Base-by-base conservation (phyloP, 2,329 filamentous ascomycete species). In the Fusarium concolor region DNA sequence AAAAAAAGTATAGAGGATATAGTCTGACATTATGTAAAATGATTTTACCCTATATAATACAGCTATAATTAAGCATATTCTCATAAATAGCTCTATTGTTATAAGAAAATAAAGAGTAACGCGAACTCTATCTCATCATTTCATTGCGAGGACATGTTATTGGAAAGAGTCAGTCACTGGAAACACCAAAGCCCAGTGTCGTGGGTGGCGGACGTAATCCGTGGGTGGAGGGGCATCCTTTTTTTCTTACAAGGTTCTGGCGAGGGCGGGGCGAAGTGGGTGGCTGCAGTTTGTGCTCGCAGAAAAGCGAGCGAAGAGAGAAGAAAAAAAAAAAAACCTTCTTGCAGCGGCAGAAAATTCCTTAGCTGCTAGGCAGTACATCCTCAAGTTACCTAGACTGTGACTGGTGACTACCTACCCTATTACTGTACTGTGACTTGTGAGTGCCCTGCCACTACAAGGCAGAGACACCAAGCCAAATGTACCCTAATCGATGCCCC, bases 401-500 rank as follows among this genome's bases (percentile, higher is more conserved):
- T 35, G 46, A 61, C 38, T 24, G n/a, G 26, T 12, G 29, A 31
- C 29, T 31, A 31, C 9, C 10, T 4, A 7, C 8, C 4, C 12
- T 33, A 15, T 50, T n/a, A 37, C 47, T 42, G 26, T 54, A 46
- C 35, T 29, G 22, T 55, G 56, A 58, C 56, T 58, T 58, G 43
- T 39, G n/a, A 51, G 39, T 45, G 50, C 49, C 29, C 51, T 38
- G 43, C 52, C 33, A 39, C 31, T 58, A 51, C 37, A 35, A 56
- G 43, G 50, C 39, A 39, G 53, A 45, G 44, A 63, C 33, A 50
- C 44, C 46, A 59, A 39, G 38, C 62, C 49, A 63, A 46, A 70
- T 68, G 71, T 74, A 74, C 72, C 72, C 72, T 74, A 74, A 74
- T 72, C 44, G 38, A 44, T 51, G 64, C 43, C 71, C 72, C 72